Evolutionary conservation across 2,329 filamentous ascomycete genomes (phyloP).

Genomic region (Trichoderma sp.): DNA sequence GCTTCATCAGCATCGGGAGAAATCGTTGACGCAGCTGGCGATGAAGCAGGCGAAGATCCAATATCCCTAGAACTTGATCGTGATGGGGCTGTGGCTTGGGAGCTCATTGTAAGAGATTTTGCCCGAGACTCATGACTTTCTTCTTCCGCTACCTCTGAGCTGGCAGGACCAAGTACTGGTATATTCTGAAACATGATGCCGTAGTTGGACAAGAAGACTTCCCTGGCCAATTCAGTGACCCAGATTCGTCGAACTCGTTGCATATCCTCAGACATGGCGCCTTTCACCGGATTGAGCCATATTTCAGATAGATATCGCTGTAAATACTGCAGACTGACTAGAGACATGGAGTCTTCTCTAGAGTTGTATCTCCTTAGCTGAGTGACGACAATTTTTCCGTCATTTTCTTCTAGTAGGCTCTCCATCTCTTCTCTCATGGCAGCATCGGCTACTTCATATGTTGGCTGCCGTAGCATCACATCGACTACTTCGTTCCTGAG

Average conservation of each 20-base stretch:
- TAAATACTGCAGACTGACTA: slow-evolving; percentile 35
- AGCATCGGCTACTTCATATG: slow-evolving; percentile 26
- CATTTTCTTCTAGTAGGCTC: slow-evolving; percentile 33
- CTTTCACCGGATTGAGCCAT: slow-evolving; percentile 37
- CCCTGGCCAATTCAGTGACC: slow-evolving; percentile 39
- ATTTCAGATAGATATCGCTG: slow-evolving; percentile 35
- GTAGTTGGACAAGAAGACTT: slow-evolving; percentile 40
- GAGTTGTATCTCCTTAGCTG: slow-evolving; percentile 34
- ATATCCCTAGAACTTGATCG: slow-evolving; percentile 23
- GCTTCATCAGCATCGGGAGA: slow-evolving; percentile 34
- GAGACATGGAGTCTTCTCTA: slow-evolving; percentile 31
- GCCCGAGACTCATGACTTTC: slow-evolving; percentile 25
- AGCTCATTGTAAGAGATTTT: slow-evolving; percentile 23
- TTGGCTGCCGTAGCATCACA: slow-evolving; percentile 6
- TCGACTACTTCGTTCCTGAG: slow-evolving; percentile 35
- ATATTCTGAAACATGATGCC: slow-evolving; percentile 41
- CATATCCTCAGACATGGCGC: slow-evolving; percentile 31
- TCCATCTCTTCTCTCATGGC: slow-evolving; percentile 36
- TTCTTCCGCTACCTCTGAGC: slow-evolving; percentile 21
- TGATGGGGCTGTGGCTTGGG: background rate
- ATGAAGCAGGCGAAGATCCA: slow-evolving; percentile 31
- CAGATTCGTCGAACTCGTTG: slow-evolving; percentile 33
- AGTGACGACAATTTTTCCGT: slow-evolving; percentile 35
- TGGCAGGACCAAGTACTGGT: slow-evolving; percentile 34
- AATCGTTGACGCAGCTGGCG: slow-evolving; percentile 28